These are phyloP conservation scores for Phytophthora agathidicida DNA, from an alignment of 352 stramenopile species.

Conservation along the genomic window DNA sequence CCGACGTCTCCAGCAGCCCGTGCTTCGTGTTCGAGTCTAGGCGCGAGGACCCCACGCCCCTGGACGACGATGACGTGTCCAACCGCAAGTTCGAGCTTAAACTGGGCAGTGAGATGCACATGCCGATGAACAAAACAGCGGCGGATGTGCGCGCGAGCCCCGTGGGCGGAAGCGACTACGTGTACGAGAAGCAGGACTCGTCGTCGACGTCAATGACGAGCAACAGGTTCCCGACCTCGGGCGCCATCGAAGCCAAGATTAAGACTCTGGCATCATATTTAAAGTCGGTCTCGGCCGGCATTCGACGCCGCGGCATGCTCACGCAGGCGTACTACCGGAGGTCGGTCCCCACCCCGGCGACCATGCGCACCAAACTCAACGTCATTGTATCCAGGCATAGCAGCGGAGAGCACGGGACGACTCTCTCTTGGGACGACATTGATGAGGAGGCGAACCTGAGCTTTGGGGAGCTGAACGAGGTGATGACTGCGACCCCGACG, in stretches of 20 bases:
- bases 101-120: slow-evolving; percentile 36
- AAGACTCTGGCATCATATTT: slow-evolving; percentile 53
- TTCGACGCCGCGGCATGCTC: slow-evolving; percentile 44
- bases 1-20: slow-evolving; percentile 15
- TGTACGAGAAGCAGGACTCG: slow-evolving; percentile 30
- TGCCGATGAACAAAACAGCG: slow-evolving; percentile 29
- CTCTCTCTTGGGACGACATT: slow-evolving; percentile 54
- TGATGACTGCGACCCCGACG: slow-evolving; percentile 44
- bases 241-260: slow-evolving; percentile 44
- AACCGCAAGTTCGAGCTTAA: slow-evolving; percentile 50
- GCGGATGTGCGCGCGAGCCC: slow-evolving; percentile 34
- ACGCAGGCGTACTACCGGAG: slow-evolving; percentile 51
- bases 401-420: slow-evolving; percentile 49
- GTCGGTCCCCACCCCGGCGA: slow-evolving; percentile 40
- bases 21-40: slow-evolving; percentile 23
- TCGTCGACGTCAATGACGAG: slow-evolving; percentile 11
- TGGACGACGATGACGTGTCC: slow-evolving; percentile 31
- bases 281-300: slow-evolving; percentile 45
- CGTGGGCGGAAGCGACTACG: slow-evolving; percentile 22
- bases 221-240: slow-evolving; percentile 7
- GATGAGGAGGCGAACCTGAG: slow-evolving; percentile 37
- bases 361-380: slow-evolving; percentile 51
- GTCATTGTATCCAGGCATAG: slow-evolving; percentile 50
- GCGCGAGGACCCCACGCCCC: slow-evolving; percentile 29
- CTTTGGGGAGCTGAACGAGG: slow-evolving; percentile 45